Evolutionary conservation across 306 rosid genomes (phyloP).

Genomic region (Canavalia ensiformis): DNA sequence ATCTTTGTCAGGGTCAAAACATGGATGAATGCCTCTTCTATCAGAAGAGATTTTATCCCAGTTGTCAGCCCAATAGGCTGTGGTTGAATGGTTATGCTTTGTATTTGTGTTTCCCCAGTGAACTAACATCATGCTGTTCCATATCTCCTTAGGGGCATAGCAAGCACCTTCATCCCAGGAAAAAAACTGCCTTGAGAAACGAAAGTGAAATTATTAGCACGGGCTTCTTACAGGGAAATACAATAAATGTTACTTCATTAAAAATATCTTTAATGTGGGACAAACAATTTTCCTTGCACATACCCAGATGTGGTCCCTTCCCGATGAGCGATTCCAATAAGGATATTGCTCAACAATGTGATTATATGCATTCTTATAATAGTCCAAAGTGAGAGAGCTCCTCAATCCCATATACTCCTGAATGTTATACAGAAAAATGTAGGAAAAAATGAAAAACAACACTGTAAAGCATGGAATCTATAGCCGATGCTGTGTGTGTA

Average conservation of each 20-base stretch:
- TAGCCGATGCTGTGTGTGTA: not conserved
- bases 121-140: constrained; percentile 98
- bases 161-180: constrained; percentile 99
- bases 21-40: constrained; percentile 85
- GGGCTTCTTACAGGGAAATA: constrained; percentile 29
- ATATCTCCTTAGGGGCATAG: constrained; percentile 99
- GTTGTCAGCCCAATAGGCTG: constrained; percentile 93
- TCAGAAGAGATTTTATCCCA: constrained; percentile 80
- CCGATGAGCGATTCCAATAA: constrained; percentile 91
- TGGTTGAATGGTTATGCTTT: constrained; percentile 91
- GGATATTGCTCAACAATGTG: constrained; percentile 80
- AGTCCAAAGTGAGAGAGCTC: constrained; percentile 93
- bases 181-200: constrained; percentile 81
- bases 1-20: constrained; percentile 96
- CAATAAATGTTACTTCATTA: constrained; percentile 30
- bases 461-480: constrained; percentile 36
- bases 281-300: constrained; percentile 44
- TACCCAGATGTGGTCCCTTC: constrained; percentile 99
- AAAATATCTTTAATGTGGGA: constrained; percentile 5
- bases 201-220: constrained; percentile 58
- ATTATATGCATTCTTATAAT: constrained; percentile 74
- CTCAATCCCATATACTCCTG: constrained; percentile 91
- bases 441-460: constrained; percentile 19
- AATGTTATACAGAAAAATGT: constrained; percentile 40
- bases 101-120: constrained; percentile 99